phyloP scores from a whole-genome alignment of 2,329 filamentous ascomycete species.

The Paecilomyces sp. region DNA sequence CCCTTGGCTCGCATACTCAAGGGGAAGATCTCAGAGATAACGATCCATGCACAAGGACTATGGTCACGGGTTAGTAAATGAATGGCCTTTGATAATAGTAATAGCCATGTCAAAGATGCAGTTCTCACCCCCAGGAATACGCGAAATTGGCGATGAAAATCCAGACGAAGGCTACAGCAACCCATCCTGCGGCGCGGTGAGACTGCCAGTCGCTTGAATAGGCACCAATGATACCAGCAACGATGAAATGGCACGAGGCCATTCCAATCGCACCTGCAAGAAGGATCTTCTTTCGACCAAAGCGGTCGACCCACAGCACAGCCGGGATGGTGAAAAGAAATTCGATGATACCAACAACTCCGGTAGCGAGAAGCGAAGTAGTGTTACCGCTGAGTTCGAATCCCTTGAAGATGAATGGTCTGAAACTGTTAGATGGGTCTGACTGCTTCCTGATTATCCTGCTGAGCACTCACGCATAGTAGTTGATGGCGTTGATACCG shows the following conservation, averaged over 20 bases:
- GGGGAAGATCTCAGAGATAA: constrained; percentile 68
- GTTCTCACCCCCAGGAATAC: constrained; percentile 53
- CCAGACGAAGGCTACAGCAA: constrained; percentile 54
- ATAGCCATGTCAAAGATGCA: background rate
- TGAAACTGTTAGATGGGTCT: constrained; percentile 2
- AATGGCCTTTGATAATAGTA: background rate
- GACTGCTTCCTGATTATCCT: background rate
- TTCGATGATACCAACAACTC: constrained; percentile 33
- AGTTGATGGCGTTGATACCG: constrained; percentile 40
- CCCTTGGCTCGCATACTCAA: constrained; percentile 59
- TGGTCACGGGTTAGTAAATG: background rate
- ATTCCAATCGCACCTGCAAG: constrained; percentile 57
- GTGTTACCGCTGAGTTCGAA: constrained; percentile 29
- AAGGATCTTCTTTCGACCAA: constrained; percentile 34
- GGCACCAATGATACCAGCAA: constrained; percentile 61
- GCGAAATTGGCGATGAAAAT: constrained; percentile 69
- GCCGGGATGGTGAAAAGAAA: constrained; percentile 35
- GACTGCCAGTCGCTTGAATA: constrained; percentile 53
- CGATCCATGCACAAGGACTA: constrained; percentile 63
- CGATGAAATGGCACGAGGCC: constrained; percentile 63
- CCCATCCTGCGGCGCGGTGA: constrained; percentile 62
- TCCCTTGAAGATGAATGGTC: constrained; percentile 25
- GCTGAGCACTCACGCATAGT: constrained; percentile 24
- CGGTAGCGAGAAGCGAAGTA: constrained; percentile 31
- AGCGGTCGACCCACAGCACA: constrained; percentile 33